Conservation (phyloP, 352 stramenopile species). For the Peronospora tabacina region DNA sequence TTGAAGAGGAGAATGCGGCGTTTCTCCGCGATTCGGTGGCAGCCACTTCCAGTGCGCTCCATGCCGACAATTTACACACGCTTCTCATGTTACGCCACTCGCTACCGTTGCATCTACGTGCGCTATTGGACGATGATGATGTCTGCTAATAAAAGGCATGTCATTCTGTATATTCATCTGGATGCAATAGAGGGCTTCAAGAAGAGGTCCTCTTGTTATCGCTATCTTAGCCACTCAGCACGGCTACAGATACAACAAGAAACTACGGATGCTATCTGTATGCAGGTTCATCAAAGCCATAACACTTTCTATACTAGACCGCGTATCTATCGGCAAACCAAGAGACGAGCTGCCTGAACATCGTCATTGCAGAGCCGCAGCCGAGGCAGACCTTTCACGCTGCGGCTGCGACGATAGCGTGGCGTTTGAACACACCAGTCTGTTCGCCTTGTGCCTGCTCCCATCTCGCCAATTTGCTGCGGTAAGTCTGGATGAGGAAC, state of each 20-base stretch:
- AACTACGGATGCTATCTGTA: conserved; percentile 2
- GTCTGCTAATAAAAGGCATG: conserved; percentile 19
- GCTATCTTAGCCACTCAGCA: not conserved
- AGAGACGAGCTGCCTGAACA: conserved; percentile 9
- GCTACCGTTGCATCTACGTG: conserved; percentile 33
- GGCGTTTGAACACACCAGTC: conserved; percentile 67
- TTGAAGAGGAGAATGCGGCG: conserved; percentile 55
- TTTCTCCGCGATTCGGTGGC: conserved; percentile 48
- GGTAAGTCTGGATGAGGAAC: conserved; percentile 71
- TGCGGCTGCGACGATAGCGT: conserved; percentile 40
- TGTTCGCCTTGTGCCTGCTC: conserved; percentile 57
- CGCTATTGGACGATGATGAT: conserved; percentile 35
- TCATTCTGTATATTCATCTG: conserved; percentile 2
- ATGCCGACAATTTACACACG: conserved; percentile 62
- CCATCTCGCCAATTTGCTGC: conserved; percentile 58
- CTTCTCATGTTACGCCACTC: conserved; percentile 45
- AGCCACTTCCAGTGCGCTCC: conserved; percentile 43
- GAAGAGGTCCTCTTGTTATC: conserved; percentile 14
- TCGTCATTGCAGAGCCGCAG: conserved; percentile 11
- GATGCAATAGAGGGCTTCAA: conserved; percentile 11
- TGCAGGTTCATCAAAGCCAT: conserved; percentile 4
- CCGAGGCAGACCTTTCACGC: conserved; percentile 29
- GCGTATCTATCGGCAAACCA: conserved; percentile 4
- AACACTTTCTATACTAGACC: conserved; percentile 9
- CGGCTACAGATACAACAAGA: not conserved